phyloP scores from a whole-genome alignment of 352 stramenopile species.

The Pseudoperonospora humuli region DNA sequence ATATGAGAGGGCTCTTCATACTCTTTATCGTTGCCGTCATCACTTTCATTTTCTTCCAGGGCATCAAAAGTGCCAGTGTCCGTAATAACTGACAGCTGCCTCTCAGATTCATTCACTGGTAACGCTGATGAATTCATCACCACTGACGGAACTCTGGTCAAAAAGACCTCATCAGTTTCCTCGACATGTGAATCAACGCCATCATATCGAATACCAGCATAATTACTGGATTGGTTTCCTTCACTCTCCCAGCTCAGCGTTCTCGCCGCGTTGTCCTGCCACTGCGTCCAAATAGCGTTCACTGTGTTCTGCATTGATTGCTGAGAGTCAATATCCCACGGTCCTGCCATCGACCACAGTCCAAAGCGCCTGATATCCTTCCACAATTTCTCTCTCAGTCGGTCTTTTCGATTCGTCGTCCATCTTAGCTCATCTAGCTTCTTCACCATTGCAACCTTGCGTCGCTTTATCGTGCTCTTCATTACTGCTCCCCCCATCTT shows the following conservation, averaged over 20 bases:
- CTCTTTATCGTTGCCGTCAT: slow-evolving; percentile 17
- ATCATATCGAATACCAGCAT: too few relatives aligned
- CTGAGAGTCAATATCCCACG: slow-evolving; percentile 11
- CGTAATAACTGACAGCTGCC: slow-evolving; percentile 1
- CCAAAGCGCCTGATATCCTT: slow-evolving; percentile 49
- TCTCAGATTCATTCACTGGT: neutral
- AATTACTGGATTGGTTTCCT: neutral
- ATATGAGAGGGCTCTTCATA: slow-evolving; percentile 3
- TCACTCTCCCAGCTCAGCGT: neutral
- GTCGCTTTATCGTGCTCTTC: slow-evolving; percentile 14
- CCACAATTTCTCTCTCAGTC: slow-evolving; percentile 45
- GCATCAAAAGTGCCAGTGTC: slow-evolving; percentile 3
- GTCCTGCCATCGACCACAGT: slow-evolving; percentile 35
- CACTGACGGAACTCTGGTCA: slow-evolving; percentile 19
- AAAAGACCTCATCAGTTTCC: slow-evolving; percentile 19
- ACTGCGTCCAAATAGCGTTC: slow-evolving; percentile 55
- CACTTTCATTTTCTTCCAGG: slow-evolving; percentile 13
- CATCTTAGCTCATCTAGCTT: slow-evolving; percentile 25
- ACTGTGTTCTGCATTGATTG: slow-evolving; percentile 37
- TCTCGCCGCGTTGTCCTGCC: slow-evolving; percentile 18
- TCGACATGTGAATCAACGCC: slow-evolving; percentile 4
- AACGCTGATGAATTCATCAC: neutral
- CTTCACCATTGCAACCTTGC: slow-evolving; percentile 24
- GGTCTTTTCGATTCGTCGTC: slow-evolving; percentile 14
- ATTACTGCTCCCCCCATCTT: slow-evolving; percentile 6